Conservation (phyloP, 202 grass and related monocot genomes). For the Tripidium arundinaceum region DNA sequence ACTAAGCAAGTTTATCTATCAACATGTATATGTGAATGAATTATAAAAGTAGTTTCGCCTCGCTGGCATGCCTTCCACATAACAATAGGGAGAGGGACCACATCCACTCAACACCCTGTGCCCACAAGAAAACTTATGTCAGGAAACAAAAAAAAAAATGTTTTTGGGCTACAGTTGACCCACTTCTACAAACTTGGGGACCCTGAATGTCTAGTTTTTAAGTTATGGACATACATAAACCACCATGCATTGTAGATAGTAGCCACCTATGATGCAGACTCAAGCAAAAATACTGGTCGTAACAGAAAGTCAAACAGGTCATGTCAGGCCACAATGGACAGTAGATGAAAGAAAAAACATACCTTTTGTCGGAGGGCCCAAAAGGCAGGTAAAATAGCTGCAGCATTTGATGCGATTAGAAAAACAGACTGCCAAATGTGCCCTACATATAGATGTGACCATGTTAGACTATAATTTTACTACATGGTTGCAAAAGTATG, state of each 20-base stretch:
- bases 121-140: background rate
- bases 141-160: background rate
- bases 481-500: conserved; percentile 11
- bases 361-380: conserved; percentile 91
- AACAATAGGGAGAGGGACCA: background rate
- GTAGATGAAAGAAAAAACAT: conserved; percentile 27
- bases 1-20: conserved; percentile 24
- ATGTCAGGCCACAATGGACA: conserved; percentile 2
- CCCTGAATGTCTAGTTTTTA: background rate
- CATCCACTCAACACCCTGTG: background rate
- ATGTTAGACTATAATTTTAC: conserved; percentile 21
- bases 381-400: conserved; percentile 84
- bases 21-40: background rate
- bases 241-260: background rate
- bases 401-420: conserved; percentile 93
- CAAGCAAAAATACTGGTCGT: background rate
- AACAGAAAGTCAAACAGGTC: background rate
- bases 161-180: background rate
- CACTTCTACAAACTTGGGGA: background rate
- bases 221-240: background rate
- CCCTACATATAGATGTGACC: conserved; percentile 47
- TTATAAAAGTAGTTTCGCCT: background rate
- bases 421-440: conserved; percentile 94
- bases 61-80: background rate
- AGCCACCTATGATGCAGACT: background rate